Percentiles rank a stretch among this genome's conserved stretches.
Conservation (phyloP, 257 asterid genomes). For the Solanum chiquidenum region DNA sequence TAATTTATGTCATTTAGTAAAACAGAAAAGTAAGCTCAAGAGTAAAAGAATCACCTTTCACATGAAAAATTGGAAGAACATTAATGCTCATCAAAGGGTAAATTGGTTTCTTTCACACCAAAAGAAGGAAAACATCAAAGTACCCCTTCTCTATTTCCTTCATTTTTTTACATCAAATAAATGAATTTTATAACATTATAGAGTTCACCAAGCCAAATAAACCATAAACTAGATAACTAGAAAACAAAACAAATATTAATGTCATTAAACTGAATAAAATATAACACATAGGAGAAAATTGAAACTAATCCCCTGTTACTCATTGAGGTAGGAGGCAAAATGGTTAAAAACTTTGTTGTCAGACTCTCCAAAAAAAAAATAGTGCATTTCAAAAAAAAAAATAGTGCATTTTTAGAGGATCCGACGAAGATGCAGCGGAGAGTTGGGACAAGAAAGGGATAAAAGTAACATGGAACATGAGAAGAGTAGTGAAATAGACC, state of each 20-base stretch:
- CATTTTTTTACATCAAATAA: background rate
- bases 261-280: background rate
- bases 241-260: background rate
- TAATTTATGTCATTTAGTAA: background rate
- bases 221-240: background rate
- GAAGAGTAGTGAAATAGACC: slow-evolving; percentile 15
- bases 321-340: too few species aligned
- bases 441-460: background rate
- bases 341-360: too few species aligned
- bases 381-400: too few species aligned
- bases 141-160: background rate
- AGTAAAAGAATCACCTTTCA: background rate
- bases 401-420: background rate
- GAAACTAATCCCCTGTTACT: background rate
- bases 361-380: too few species aligned
- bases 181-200: background rate
- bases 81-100: background rate
- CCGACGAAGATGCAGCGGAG: background rate
- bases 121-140: background rate
- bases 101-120: background rate
- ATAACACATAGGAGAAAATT: background rate
- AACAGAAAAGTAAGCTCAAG: background rate
- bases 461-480: background rate
- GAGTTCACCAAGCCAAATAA: background rate
- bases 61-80: background rate